Evolutionary conservation across 805 yeast genomes (phyloP), one percentile per base, ranked within the genome.

Genomic region (Metschnikowia anglica): DNA sequence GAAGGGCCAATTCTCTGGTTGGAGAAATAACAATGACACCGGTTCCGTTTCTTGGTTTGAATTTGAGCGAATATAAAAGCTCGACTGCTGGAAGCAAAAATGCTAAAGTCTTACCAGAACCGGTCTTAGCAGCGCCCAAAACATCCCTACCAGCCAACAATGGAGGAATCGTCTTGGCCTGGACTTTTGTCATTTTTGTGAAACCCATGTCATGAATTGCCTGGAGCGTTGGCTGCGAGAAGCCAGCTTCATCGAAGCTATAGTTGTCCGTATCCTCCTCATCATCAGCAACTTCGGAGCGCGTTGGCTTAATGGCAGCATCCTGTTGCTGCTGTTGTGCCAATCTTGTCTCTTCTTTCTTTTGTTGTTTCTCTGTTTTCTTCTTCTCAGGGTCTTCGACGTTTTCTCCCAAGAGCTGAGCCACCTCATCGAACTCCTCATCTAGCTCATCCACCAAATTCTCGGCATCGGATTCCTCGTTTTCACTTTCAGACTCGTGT

Each of bases 51-150:
- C 98, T 80, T 42, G 99, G 98, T 68, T 91, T 93, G 73, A 90
- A 93, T 62, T 85, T 88, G 58, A 93, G 76, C 13, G 96, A 82
- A 61, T 90, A 85, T 42, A 93, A 74, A 70, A 89, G 71, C 68
- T 93, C 99, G 51, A 93, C 84, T 24, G 99, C 99, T 11, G 99
- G 99, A 47, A 93, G 77, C 59, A 93, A 72, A 56, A 93, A 93
- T 8, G 99, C 98, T 48, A 95, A 71, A 0, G 99, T 93, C 71
- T 93, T 93, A 62, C 99, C 99, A 1, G 97, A 89, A 41, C 99
- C 99, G 2, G 99, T 93, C 70, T 90, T 91, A 44, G 99, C 99
- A n/a, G 99, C 99, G 53, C 99, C 99, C 41, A 93, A 75, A 16
- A 95, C 98, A 67, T 93, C 99, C 55, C 91, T 80, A 33, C 99